Conservation (phyloP, 768 basidiomycete genomes). For the Trametes cinnabarina region DNA sequence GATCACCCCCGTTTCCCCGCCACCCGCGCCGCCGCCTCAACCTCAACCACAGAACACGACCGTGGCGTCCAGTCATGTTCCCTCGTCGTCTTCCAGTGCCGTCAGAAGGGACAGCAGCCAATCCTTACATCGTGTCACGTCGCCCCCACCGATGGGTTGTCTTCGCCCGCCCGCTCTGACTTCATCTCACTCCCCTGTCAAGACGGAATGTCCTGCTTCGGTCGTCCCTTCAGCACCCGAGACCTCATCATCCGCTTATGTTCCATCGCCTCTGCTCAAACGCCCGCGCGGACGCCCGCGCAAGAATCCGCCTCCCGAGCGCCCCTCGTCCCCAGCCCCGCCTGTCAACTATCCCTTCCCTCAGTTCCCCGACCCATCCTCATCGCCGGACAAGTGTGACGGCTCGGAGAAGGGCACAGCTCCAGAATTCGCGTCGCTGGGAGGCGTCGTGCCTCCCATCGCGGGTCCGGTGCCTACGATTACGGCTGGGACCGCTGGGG, state of each 20-base stretch:
- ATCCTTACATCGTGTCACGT: too few relatives aligned
- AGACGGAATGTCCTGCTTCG: not conserved
- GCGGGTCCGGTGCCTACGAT: not conserved
- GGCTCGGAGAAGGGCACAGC: too few relatives aligned
- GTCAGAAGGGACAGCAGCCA: too few relatives aligned
- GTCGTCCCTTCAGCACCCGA: not conserved
- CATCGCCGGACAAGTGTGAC: not conserved
- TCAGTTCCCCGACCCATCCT: slow-evolving; percentile 4
- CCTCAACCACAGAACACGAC: not conserved
- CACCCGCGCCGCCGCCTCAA: not conserved
- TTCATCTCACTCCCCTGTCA: not conserved
- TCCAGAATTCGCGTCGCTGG: too few relatives aligned
- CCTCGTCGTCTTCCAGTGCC: not conserved
- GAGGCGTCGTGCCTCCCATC: not conserved
- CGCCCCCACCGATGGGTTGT: slow-evolving; percentile 6
- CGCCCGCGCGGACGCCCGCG: slow-evolving; percentile 23
- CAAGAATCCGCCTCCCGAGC: slow-evolving; percentile 10
- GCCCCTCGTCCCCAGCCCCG: slow-evolving; percentile 9
- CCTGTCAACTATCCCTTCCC: slow-evolving; percentile 21
- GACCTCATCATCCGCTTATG: not conserved
- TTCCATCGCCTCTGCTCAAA: not conserved
- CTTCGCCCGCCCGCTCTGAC: not conserved
- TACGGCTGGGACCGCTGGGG: not conserved
- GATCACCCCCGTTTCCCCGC: slow-evolving; percentile 16
- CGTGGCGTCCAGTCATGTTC: too few relatives aligned